A percentile compares a stretch with the other conserved stretches of the same genome.
Conservation (phyloP, 2,329 filamentous ascomycete species). For the Triangularia setosa region DNA sequence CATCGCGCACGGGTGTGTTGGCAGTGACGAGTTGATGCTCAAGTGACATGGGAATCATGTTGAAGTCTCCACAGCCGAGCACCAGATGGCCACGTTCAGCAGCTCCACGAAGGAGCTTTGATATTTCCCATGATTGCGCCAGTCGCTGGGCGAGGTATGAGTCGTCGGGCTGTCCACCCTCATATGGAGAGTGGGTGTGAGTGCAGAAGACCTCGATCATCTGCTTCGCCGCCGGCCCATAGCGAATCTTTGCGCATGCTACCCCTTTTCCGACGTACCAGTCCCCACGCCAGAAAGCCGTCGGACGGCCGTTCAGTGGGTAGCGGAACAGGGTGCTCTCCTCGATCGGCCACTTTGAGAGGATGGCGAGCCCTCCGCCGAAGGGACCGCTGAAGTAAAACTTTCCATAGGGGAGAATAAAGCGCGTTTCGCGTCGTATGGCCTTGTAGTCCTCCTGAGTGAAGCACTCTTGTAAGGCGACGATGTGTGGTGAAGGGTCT, state of each 20-base stretch:
- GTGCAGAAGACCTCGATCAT: slow-evolving; percentile 89
- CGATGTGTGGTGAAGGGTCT: slow-evolving; percentile 71
- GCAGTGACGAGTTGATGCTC: slow-evolving; percentile 78
- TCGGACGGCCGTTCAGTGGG: slow-evolving; percentile 87
- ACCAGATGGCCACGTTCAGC: slow-evolving; percentile 78
- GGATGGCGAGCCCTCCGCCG: slow-evolving; percentile 81
- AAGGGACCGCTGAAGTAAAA: slow-evolving; percentile 90
- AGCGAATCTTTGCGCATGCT: slow-evolving; percentile 74
- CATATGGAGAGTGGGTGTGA: slow-evolving; percentile 85
- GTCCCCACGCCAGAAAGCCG: slow-evolving; percentile 89
- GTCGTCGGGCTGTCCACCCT: slow-evolving; percentile 65
- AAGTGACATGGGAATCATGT: slow-evolving; percentile 86
- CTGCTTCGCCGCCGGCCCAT: slow-evolving; percentile 60
- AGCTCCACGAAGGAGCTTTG: slow-evolving; percentile 81
- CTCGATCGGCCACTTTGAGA: slow-evolving; percentile 89
- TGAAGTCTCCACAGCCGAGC: slow-evolving; percentile 88
- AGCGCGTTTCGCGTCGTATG: slow-evolving; percentile 68
- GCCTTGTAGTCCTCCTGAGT: slow-evolving; percentile 76
- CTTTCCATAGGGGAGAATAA: slow-evolving; percentile 82
- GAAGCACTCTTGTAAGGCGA: slow-evolving; percentile 95
- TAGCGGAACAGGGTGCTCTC: slow-evolving; percentile 84
- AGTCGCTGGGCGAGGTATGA: slow-evolving; percentile 88
- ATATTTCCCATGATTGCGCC: slow-evolving; percentile 91
- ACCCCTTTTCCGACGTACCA: slow-evolving; percentile 97
- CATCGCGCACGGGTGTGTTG: slow-evolving; percentile 73